These are phyloP conservation scores for Backusella sp. DNA, from an alignment of 192 early-diverging fungal genomes.

Conservation along the genomic window DNA sequence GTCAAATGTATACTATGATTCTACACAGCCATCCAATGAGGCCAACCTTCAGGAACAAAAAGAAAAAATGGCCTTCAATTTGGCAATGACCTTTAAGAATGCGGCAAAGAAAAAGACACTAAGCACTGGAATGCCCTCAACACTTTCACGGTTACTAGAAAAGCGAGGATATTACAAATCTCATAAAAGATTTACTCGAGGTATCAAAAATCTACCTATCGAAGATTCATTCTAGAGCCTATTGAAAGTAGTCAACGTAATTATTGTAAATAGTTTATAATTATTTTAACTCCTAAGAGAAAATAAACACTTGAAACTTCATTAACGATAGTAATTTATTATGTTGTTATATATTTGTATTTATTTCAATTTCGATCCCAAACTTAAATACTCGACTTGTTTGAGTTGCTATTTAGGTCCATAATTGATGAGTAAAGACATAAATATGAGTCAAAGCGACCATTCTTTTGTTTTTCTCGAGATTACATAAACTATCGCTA, in stretches of 20 bases:
- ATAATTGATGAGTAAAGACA: too few relatives aligned
- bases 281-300: neutral
- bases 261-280: neutral
- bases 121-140: neutral
- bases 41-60: neutral
- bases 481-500: too few relatives aligned
- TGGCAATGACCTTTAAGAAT: neutral
- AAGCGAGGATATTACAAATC: neutral
- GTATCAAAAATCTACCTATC: neutral
- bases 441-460: too few relatives aligned
- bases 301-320: neutral
- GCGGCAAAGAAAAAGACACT: neutral
- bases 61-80: conserved; percentile 4
- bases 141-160: neutral
- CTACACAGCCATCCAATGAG: neutral
- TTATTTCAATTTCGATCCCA: too few relatives aligned
- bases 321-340: too few relatives aligned
- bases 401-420: too few relatives aligned
- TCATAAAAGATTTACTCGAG: neutral
- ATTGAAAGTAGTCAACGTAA: neutral
- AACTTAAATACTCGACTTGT: too few relatives aligned
- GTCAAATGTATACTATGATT: neutral
- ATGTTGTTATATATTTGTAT: too few relatives aligned
- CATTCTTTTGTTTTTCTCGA: too few relatives aligned
- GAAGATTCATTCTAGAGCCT: neutral